Percentiles rank a stretch among this genome's conserved stretches.
phyloP scores from a whole-genome alignment of 768 basidiomycete genomes.

The Lentinula sp. region DNA sequence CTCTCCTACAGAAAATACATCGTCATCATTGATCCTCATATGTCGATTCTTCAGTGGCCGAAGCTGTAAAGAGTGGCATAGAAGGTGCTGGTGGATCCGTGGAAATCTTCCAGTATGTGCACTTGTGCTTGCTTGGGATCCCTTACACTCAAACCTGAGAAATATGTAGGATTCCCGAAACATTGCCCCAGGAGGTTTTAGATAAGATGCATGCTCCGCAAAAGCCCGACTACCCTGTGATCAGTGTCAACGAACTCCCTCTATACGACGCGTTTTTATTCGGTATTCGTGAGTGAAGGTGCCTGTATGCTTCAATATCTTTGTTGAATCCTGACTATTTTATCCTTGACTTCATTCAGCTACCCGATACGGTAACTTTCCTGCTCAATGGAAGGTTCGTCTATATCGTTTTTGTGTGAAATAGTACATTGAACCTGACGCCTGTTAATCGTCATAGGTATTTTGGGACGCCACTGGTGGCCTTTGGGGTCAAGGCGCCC shows the following conservation, averaged over 20 bases:
- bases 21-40: neutral
- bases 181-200: constrained; percentile 64
- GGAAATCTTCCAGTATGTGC: constrained; percentile 48
- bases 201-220: constrained; percentile 60
- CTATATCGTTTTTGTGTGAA: neutral
- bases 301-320: neutral
- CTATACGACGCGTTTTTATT: constrained; percentile 69
- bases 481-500: constrained; percentile 54
- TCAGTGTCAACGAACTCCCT: constrained; percentile 45
- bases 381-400: constrained; percentile 66
- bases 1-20: constrained; percentile 12
- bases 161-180: constrained; percentile 62
- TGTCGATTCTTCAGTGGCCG: constrained; percentile 43
- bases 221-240: constrained; percentile 67
- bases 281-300: constrained; percentile 39
- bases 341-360: neutral
- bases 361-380: constrained; percentile 68
- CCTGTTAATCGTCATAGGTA: constrained; percentile 26
- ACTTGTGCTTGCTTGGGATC: neutral
- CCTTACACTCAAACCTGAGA: too few relatives aligned
- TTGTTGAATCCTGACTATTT: neutral
- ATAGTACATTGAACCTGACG: neutral
- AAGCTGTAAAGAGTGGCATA: constrained; percentile 43
- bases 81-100: constrained; percentile 41
- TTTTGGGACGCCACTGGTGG: constrained; percentile 76